Evolutionary conservation across 2,329 filamentous ascomycete species (phyloP).

Genomic region (Xylariaceae sp.): DNA sequence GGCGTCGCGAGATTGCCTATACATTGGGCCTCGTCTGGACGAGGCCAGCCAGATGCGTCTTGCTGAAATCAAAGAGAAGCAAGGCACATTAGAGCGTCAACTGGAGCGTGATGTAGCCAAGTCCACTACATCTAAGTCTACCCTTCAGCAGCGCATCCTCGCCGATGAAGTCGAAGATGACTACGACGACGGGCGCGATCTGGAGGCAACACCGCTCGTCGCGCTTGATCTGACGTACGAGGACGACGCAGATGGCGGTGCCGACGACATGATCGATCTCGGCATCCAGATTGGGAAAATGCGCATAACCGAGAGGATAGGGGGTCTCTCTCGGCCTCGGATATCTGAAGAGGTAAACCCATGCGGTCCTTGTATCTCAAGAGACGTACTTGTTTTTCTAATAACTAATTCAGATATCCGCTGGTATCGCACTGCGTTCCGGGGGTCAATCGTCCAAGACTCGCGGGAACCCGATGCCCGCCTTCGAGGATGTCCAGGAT

Average conservation of each 20-base stretch:
- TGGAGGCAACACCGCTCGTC: conserved; percentile 59
- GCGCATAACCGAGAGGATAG: conserved; percentile 68
- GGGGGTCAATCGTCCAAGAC: conserved; percentile 19
- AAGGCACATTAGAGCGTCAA: conserved; percentile 64
- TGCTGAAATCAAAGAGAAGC: conserved; percentile 73
- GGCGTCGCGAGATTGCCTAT: conserved; percentile 52
- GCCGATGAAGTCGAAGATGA: conserved; percentile 52
- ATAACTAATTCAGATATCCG: conserved; percentile 31
- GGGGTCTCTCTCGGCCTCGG: conserved; percentile 65
- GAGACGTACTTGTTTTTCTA: conserved; percentile 1
- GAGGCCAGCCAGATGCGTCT: conserved; percentile 63
- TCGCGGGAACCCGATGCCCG: conserved; percentile 22
- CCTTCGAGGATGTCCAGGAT: conserved; percentile 25
- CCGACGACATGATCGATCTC: conserved; percentile 63
- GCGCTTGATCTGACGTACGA: conserved; percentile 64
- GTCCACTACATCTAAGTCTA: conserved; percentile 31
- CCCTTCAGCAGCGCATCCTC: conserved; percentile 36
- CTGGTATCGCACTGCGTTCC: conserved; percentile 30
- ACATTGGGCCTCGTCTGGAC: conserved; percentile 63
- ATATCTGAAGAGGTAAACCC: conserved; percentile 61
- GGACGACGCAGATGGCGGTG: conserved; percentile 48
- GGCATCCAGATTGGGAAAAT: conserved; percentile 67
- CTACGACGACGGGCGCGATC: conserved; percentile 53
- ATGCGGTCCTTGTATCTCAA: conserved; percentile 3
- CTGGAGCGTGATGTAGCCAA: conserved; percentile 63